Conservation (phyloP, 176 grass and related monocot species). For the Carex scoparia region DNA sequence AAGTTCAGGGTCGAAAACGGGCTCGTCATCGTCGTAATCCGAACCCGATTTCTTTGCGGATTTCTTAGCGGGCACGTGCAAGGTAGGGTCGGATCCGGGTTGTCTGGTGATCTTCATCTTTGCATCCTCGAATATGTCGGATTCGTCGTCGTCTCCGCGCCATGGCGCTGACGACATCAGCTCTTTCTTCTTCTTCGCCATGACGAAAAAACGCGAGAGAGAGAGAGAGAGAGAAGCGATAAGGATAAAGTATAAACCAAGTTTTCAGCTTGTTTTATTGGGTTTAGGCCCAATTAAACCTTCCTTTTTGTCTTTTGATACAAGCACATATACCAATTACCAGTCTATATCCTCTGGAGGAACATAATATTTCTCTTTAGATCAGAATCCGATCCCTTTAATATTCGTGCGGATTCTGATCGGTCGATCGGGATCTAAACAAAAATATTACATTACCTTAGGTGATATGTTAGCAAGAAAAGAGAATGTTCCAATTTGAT, state of each 20-base stretch:
- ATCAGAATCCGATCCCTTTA: too few relatives aligned
- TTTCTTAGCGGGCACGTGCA: constrained; percentile 25
- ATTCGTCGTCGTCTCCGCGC: constrained; percentile 22
- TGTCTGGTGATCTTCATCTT: constrained; percentile 24
- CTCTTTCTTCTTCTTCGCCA: constrained; percentile 37
- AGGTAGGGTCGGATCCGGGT: constrained; percentile 8
- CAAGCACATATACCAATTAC: not conserved
- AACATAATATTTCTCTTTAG: too few relatives aligned
- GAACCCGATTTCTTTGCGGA: not conserved
- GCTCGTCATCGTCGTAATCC: constrained; percentile 21
- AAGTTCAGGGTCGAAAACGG: constrained; percentile 32
- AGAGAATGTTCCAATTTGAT: too few relatives aligned
- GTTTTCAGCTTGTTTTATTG: too few relatives aligned
- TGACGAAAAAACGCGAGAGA: not conserved
- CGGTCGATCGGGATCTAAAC: too few relatives aligned
- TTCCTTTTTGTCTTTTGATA: not conserved
- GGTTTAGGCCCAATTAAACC: too few relatives aligned
- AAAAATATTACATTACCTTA: too few relatives aligned
- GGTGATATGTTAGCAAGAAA: too few relatives aligned
- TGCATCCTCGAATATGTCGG: constrained; percentile 17
- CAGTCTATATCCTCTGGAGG: too few relatives aligned
- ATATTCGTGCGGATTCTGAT: too few relatives aligned
- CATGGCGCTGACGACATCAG: constrained; percentile 43
- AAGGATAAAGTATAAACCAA: not conserved
- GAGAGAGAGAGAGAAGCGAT: not conserved